phyloP scores from a whole-genome alignment of 1,284 basidiomycete species.

The Inonotus obliquus region DNA sequence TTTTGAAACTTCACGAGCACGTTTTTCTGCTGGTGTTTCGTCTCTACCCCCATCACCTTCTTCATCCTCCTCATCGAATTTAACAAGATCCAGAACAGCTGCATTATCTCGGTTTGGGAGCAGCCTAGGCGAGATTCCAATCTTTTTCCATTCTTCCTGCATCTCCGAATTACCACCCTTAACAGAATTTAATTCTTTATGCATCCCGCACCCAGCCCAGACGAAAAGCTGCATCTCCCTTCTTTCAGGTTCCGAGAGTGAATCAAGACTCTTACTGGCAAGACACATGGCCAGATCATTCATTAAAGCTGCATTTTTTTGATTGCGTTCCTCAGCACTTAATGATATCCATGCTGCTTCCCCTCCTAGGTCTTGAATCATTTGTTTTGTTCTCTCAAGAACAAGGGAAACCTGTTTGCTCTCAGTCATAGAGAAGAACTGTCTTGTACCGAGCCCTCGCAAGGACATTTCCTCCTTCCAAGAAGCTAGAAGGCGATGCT shows the following conservation, averaged over 20 bases:
- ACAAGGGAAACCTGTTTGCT: neutral
- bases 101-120: constrained; percentile 5
- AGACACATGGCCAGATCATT: constrained; percentile 11
- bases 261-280: constrained; percentile 19
- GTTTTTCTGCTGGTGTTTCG: constrained; percentile 19
- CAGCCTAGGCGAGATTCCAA: neutral
- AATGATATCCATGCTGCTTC: constrained; percentile 17
- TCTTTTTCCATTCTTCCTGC: neutral
- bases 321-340: constrained; percentile 7
- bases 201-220: constrained; percentile 27
- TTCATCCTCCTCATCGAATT: neutral
- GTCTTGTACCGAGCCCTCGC: neutral
- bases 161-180: constrained; percentile 20
- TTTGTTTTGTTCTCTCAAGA: neutral
- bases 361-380: neutral
- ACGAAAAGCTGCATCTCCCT: constrained; percentile 18
- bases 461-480: neutral
- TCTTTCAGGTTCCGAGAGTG: constrained; percentile 18
- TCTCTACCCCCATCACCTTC: neutral
- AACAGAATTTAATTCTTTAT: constrained; percentile 27
- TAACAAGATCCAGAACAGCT: neutral
- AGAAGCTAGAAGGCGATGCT: neutral
- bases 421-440: neutral
- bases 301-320: neutral
- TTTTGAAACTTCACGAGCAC: constrained; percentile 24